Base-by-base conservation (phyloP, 169 alveolate species). In the Besnoitia besnoiti region DNA sequence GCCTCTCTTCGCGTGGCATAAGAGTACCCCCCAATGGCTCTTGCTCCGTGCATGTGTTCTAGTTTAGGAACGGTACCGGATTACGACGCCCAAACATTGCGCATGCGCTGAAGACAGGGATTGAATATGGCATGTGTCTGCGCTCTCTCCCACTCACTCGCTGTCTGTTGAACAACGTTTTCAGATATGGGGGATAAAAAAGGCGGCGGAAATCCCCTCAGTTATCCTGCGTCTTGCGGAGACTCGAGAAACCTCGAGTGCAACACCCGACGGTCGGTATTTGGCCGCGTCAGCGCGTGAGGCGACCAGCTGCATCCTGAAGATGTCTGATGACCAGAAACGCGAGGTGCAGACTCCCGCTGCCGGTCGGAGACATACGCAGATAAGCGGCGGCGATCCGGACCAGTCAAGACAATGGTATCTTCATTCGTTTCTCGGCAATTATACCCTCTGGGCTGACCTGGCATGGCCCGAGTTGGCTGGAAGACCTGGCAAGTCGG, bases 381-480 rank as follows among this genome's bases (percentile, higher is more conserved):
- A 30, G 87, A 21, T 44, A 67, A 59, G 40, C 35, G 40, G 61
- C 10, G 94, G 94, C 14, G 94, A 91, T 39, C 94, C 94, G n/a
- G 87, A 59, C 37, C 94, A 91, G 59, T 40, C 87, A 76, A 46
- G 94, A 35, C 94, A 91, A 42, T 91, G 94, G 94, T 84, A 91
- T 47, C 80, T 91, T 37, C 94, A 91, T 49, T 91, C 94, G 2
- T 91, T 91, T 80, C 82, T 91, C 40, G 94, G 94, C 55, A 91
- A 91, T 37, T 91, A 80, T 30, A 91, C 94, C 33, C 91, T 91
- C n/a, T 79, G 62, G 55, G 94, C 94, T 33, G 94, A 91, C 88
- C 87, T n/a, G 51, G 87, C 85, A 0, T 91, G 94, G 94, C 91
- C 75, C 40, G 55, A 82, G 89, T 49, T 91, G 39, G 91, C 87